Conservation (phyloP, 2,329 filamentous ascomycete genomes). For the Orbilia javanica region DNA sequence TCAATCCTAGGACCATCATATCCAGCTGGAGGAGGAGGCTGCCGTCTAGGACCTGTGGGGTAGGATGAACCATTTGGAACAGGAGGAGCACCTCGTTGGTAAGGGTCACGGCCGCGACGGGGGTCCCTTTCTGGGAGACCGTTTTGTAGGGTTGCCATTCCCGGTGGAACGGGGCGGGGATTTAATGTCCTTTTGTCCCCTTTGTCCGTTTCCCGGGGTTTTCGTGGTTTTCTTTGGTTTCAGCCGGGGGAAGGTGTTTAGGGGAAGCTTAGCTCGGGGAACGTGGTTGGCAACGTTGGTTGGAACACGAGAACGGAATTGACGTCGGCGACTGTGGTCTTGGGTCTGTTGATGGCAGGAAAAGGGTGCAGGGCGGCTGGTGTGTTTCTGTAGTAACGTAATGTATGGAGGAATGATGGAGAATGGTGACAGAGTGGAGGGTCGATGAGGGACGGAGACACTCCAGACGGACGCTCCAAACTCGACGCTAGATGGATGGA, state of each 20-base stretch:
- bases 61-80: constrained; percentile 17
- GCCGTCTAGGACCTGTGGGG: constrained; percentile 31
- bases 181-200: neutral
- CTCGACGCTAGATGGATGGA: constrained; percentile 1
- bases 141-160: constrained; percentile 51
- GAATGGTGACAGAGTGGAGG: neutral
- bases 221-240: neutral
- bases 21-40: constrained; percentile 28
- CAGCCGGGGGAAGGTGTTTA: constrained; percentile 1
- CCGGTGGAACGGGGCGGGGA: constrained; percentile 3
- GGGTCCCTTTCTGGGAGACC: constrained; percentile 52
- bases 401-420: neutral
- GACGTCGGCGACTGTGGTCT: neutral
- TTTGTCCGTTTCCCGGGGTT: neutral
- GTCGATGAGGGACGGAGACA: constrained; percentile 15
- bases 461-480: too few species aligned
- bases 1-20: constrained; percentile 15
- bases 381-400: neutral
- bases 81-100: constrained; percentile 34
- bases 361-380: neutral
- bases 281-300: constrained; percentile 10
- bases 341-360: neutral
- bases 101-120: constrained; percentile 54
- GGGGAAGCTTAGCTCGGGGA: constrained; percentile 11
- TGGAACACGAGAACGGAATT: neutral